Base-by-base conservation (phyloP, 2,329 filamentous ascomycete genomes). In the Epichloe uncinata region DNA sequence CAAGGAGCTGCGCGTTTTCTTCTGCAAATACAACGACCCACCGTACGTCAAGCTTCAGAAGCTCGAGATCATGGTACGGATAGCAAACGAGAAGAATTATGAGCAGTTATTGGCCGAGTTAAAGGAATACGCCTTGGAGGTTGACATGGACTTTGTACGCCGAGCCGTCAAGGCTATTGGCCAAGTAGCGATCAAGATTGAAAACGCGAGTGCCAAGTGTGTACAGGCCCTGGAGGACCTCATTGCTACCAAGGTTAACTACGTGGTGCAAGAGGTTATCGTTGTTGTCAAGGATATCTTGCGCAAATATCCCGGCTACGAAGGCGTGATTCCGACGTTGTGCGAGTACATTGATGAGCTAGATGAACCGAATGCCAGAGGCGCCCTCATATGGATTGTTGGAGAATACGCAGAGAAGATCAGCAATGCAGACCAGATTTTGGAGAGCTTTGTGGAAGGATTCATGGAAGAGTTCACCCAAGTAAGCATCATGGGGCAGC, bases 261-360 rank as follows among this genome's bases (percentile, higher is more conserved):
- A 98, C 63, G 93, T 98, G 46, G 93, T 98, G 11, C 93, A 98
- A 67, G 93, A 98, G 69, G 91, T 93, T 0, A 84, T 97, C 54
- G 88, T 98, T n/a, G 93, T 98, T 45, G 95, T 97, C 73, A 97
- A 95, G 71, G 93, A 98, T 57, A 97, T 98, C 54, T 85, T 98
- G 70, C 80, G 93, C 57, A 95, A 95, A 68, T 98, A 98, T 60
- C 90, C 91, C 8, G 93, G 93, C 18, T 98, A 96, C 61, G 93
- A 98, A 69, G 93, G 90, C 30, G 95, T 98, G 57, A 98, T 98
- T 59, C 91, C 91, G 3, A 95, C 89, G 0, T 76, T 98, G 13
- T 98, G 94, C 72, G 81, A 96, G 66, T 88, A 95, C 63, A 96
- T 98, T 54, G 93, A 98, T 60, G 93, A 98, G 59, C 69, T 98